A percentile compares a stretch with the other conserved stretches of the same genome.
phyloP scores from a whole-genome alignment of 176 grass and related monocot species.

The Carex pumila region DNA sequence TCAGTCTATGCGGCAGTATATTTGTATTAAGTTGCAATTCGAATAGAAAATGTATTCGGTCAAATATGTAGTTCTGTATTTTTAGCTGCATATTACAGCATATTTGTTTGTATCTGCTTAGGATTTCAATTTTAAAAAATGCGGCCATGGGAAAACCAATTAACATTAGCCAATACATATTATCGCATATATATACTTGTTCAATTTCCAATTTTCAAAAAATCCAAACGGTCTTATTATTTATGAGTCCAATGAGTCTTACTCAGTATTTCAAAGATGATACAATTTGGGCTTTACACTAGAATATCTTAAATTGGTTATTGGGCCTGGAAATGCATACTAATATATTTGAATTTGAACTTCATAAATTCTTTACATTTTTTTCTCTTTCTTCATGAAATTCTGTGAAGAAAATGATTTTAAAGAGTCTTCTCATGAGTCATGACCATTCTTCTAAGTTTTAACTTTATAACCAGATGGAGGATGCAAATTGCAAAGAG shows the following conservation, averaged over 20 bases:
- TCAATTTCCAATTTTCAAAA: too few species aligned
- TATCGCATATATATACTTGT: too few species aligned
- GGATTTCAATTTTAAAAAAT: too few species aligned
- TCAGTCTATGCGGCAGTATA: too few species aligned
- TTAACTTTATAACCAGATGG: neutral
- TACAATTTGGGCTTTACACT: neutral
- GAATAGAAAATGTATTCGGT: too few species aligned
- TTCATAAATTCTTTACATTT: neutral
- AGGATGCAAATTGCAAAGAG: neutral
- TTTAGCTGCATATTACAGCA: too few species aligned
- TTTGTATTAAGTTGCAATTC: too few species aligned
- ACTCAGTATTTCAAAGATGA: neutral
- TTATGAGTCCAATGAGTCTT: neutral
- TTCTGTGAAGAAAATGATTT: neutral
- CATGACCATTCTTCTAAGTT: neutral
- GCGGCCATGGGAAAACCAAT: too few species aligned
- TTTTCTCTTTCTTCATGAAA: neutral
- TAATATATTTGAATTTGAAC: neutral
- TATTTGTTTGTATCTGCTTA: too few species aligned
- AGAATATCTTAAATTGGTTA: neutral
- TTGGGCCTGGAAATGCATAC: neutral
- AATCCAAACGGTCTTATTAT: too few species aligned
- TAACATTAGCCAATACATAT: too few species aligned
- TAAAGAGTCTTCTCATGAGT: neutral
- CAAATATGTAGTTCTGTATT: too few species aligned